phyloP scores from a whole-genome alignment of 306 rosid genomes.

The Corylus americana region DNA sequence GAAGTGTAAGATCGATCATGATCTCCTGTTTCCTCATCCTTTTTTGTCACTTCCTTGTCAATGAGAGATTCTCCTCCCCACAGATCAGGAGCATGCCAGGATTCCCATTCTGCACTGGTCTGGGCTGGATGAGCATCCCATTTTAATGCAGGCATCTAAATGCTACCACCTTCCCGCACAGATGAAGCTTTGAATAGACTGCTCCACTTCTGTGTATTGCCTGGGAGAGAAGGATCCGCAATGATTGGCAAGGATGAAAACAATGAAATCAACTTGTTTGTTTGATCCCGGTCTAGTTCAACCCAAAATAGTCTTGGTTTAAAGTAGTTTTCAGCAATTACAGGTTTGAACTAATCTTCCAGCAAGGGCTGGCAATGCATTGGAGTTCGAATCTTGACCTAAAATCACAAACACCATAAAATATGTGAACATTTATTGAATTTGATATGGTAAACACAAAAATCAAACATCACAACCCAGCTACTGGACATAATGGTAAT shows the following conservation, averaged over 20 bases:
- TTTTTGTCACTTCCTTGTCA: constrained; percentile 8
- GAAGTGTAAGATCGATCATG: not conserved
- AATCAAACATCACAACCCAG: not conserved
- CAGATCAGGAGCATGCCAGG: constrained; percentile 17
- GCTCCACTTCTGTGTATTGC: not conserved
- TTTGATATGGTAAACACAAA: not conserved
- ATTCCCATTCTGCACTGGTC: constrained; percentile 4
- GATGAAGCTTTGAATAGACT: not conserved
- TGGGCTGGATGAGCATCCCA: not conserved
- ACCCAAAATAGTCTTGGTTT: constrained; percentile 37
- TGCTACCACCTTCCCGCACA: not conserved
- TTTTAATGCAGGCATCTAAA: not conserved
- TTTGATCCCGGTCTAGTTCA: constrained; percentile 49
- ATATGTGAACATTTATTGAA: not conserved
- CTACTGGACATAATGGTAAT: not conserved
- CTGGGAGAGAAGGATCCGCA: not conserved
- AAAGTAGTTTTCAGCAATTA: constrained; percentile 43
- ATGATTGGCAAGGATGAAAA: constrained; percentile 28
- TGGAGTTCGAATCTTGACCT: constrained; percentile 40
- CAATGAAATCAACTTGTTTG: constrained; percentile 40
- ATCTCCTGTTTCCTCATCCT: not conserved
- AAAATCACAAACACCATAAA: not conserved
- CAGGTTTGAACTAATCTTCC: constrained; percentile 42
- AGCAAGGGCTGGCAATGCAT: constrained; percentile 40
- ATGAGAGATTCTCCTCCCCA: constrained; percentile 1